Conservation (phyloP, 2,329 filamentous ascomycete species). For the Verticillium zaregamsianum region DNA sequence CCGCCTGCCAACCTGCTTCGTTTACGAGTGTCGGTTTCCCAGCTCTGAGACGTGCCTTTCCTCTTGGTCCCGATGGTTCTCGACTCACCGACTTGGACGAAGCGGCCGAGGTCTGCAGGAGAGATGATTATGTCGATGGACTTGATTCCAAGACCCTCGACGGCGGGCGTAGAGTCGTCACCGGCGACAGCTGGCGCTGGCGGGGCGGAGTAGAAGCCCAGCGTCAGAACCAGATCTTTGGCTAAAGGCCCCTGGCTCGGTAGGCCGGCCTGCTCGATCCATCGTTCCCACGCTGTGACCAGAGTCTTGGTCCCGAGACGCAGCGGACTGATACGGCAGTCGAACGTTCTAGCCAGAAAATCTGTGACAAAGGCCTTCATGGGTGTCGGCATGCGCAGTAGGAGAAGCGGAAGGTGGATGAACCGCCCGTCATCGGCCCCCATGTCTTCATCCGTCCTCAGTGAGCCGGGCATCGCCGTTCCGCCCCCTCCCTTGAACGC, state of each 20-base stretch:
- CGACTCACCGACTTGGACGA: constrained; percentile 35
- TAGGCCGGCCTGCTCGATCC: constrained; percentile 37
- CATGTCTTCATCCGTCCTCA: not conserved
- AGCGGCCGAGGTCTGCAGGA: constrained; percentile 40
- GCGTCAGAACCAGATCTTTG: constrained; percentile 45
- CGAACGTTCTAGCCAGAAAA: constrained; percentile 50
- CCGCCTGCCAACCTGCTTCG: constrained; percentile 42
- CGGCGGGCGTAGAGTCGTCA: constrained; percentile 9
- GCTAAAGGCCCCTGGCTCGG: constrained; percentile 25
- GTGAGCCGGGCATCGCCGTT: not conserved
- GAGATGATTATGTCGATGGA: constrained; percentile 50
- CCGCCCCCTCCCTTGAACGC: not conserved
- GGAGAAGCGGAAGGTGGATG: constrained; percentile 44
- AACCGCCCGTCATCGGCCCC: constrained; percentile 27
- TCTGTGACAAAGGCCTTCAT: constrained; percentile 44
- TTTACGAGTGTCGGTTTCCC: constrained; percentile 29
- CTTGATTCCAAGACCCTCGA: constrained; percentile 27
- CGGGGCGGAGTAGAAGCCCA: constrained; percentile 45
- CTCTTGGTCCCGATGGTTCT: constrained; percentile 1
- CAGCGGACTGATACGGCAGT: constrained; percentile 50
- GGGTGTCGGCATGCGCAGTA: constrained; percentile 51
- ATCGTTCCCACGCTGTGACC: constrained; percentile 45
- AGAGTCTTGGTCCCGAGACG: constrained; percentile 47
- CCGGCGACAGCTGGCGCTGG: constrained; percentile 6
- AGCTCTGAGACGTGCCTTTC: constrained; percentile 15